Evolutionary conservation across 805 yeast genomes (phyloP).

Genomic region (Cyberlindnera samutprakarnensis): DNA sequence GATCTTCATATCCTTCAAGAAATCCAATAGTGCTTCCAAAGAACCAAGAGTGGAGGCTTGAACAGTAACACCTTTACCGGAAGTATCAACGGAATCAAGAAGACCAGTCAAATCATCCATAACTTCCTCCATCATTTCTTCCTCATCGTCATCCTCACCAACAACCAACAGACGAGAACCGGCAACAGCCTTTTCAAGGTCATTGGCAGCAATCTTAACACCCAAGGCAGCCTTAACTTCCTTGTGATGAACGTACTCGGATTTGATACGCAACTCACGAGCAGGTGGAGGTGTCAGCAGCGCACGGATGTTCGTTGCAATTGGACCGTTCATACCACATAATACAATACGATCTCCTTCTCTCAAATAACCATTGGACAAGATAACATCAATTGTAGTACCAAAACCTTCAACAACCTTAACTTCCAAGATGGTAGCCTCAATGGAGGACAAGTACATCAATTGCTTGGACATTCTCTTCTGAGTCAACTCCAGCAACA

Average conservation of each 20-base stretch:
- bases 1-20: constrained; percentile 96
- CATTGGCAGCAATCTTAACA: constrained; percentile 97
- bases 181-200: constrained; percentile 96
- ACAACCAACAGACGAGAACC: constrained; percentile 95
- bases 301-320: constrained; percentile 93
- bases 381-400: constrained; percentile 94
- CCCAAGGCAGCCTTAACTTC: constrained; percentile 99
- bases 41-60: constrained; percentile 99
- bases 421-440: constrained; percentile 95
- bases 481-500: constrained; percentile 90
- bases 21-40: constrained; percentile 91
- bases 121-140: constrained; percentile 93
- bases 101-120: constrained; percentile 97
- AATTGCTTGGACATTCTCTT: constrained; percentile 98
- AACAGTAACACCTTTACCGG: constrained; percentile 96
- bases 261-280: constrained; percentile 90
- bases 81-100: constrained; percentile 87
- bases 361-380: constrained; percentile 90
- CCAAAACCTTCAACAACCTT: constrained; percentile 98
- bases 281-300: constrained; percentile 95
- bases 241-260: constrained; percentile 94
- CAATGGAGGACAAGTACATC: constrained; percentile 89
- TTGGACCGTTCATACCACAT: constrained; percentile 98
- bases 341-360: constrained; percentile 95
- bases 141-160: constrained; percentile 97